phyloP scores from a whole-genome alignment of 148 eudicot species.

The Heliosperma pusillum region DNA sequence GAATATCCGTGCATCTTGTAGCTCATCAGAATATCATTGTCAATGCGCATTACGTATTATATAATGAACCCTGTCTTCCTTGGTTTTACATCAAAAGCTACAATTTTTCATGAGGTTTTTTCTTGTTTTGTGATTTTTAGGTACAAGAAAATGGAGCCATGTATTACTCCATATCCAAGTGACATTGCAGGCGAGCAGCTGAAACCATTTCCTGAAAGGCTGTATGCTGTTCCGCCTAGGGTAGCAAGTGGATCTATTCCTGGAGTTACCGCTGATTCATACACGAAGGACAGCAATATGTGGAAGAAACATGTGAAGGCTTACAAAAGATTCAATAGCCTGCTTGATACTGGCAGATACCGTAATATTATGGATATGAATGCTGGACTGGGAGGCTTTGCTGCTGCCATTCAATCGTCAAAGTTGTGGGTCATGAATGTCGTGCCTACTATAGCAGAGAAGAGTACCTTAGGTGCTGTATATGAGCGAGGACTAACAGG shows the following conservation, averaged over 20 bases:
- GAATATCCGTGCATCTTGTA: not conserved
- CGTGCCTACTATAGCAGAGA: constrained; percentile 80
- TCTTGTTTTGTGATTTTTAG: constrained; percentile 29
- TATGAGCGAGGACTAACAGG: constrained; percentile 90
- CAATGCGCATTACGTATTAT: not conserved
- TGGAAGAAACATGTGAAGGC: constrained; percentile 89
- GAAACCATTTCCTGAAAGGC: constrained; percentile 84
- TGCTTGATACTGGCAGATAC: constrained; percentile 84
- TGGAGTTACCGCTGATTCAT: constrained; percentile 66
- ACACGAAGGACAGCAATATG: constrained; percentile 53
- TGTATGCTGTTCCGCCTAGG: constrained; percentile 78
- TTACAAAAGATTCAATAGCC: constrained; percentile 64
- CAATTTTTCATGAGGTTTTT: not conserved
- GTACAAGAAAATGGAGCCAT: constrained; percentile 96
- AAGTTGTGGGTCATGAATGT: constrained; percentile 98
- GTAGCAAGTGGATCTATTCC: constrained; percentile 70
- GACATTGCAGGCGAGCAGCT: constrained; percentile 36
- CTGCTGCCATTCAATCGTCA: constrained; percentile 83
- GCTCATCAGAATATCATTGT: not conserved
- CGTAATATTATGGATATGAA: constrained; percentile 98
- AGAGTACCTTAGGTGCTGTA: constrained; percentile 72
- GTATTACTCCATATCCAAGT: constrained; percentile 60
- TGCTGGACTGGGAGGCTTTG: constrained; percentile 94
- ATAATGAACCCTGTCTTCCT: not conserved
- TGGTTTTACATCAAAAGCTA: not conserved